These are phyloP conservation scores for Berkeleyomyces basicola DNA, from an alignment of 2,329 filamentous ascomycete species.

Conservation along the genomic window DNA sequence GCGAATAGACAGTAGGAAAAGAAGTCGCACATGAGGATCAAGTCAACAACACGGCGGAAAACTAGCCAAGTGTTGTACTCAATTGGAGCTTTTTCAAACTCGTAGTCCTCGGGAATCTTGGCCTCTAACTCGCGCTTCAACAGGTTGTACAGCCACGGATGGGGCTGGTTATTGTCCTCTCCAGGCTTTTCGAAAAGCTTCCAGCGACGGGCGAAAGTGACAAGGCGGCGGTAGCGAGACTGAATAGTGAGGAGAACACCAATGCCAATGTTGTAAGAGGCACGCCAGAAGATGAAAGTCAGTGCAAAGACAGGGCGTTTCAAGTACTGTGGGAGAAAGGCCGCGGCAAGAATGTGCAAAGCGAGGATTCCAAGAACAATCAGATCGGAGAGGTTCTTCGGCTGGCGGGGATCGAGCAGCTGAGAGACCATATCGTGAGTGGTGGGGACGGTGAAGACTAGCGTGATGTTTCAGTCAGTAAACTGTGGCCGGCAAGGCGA, in stretches of 20 bases:
- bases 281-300: slow-evolving; percentile 83
- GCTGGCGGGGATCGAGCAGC: slow-evolving; percentile 80
- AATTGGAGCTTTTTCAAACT: slow-evolving; percentile 78
- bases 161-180: slow-evolving; percentile 61
- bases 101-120: slow-evolving; percentile 88
- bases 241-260: slow-evolving; percentile 78
- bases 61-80: slow-evolving; percentile 99
- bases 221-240: slow-evolving; percentile 72
- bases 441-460: slow-evolving; percentile 88
- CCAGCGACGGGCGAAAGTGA: slow-evolving; percentile 74
- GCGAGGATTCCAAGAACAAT: slow-evolving; percentile 64
- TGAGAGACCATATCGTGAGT: slow-evolving; percentile 99
- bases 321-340: slow-evolving; percentile 49
- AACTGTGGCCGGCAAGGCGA: not conserved
- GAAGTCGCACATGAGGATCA: slow-evolving; percentile 98
- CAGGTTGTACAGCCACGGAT: slow-evolving; percentile 65
- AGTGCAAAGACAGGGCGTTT: slow-evolving; percentile 65
- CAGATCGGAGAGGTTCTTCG: slow-evolving; percentile 83
- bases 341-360: slow-evolving; percentile 57
- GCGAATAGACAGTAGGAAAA: slow-evolving; percentile 93
- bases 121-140: slow-evolving; percentile 83
- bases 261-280: slow-evolving; percentile 85
- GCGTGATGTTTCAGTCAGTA: not conserved
- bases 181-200: slow-evolving; percentile 68
- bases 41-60: slow-evolving; percentile 85